Percentiles rank a stretch among this genome's conserved stretches.
phyloP scores from a whole-genome alignment of 805 yeast genomes.

The Myxozyma vanderwaltii region DNA sequence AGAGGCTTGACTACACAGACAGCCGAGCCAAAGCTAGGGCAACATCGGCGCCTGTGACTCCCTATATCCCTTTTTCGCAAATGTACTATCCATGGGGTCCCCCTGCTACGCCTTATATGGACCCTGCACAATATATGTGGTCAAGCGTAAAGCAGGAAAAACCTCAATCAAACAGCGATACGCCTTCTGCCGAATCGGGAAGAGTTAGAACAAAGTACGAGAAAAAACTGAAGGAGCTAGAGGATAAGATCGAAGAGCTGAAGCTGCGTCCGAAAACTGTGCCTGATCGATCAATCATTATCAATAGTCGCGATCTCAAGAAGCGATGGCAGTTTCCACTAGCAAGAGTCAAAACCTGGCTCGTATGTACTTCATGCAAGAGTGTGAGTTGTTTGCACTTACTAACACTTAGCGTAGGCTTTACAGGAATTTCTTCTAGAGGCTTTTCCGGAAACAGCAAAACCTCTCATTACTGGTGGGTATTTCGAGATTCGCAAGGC shows the following conservation, averaged over 20 bases:
- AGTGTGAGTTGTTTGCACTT: background rate
- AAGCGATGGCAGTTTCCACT: constrained; percentile 27
- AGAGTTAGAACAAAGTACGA: constrained; percentile 6
- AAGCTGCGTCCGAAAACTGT: background rate
- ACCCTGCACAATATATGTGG: background rate
- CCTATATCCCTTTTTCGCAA: background rate
- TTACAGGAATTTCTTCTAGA: background rate
- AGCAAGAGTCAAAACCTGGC: constrained; percentile 17
- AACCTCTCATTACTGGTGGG: constrained; percentile 4
- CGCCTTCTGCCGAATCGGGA: background rate
- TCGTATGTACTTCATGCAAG: constrained; percentile 1
- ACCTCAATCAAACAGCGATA: too few relatives aligned
- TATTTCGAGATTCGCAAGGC: constrained; percentile 17
- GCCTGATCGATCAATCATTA: background rate
- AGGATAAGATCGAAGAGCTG: constrained; percentile 4
- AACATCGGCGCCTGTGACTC: background rate
- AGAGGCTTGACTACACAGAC: background rate
- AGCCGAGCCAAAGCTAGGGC: background rate
- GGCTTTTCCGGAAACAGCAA: constrained; percentile 3
- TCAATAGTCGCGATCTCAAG: constrained; percentile 7
- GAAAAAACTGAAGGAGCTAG: constrained; percentile 12
- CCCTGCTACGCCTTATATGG: background rate
- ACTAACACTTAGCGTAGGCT: background rate
- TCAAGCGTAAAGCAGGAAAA: background rate
- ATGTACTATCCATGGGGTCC: background rate